phyloP scores from a whole-genome alignment of 306 rosid species.

The Pachyrhizus erosus region DNA sequence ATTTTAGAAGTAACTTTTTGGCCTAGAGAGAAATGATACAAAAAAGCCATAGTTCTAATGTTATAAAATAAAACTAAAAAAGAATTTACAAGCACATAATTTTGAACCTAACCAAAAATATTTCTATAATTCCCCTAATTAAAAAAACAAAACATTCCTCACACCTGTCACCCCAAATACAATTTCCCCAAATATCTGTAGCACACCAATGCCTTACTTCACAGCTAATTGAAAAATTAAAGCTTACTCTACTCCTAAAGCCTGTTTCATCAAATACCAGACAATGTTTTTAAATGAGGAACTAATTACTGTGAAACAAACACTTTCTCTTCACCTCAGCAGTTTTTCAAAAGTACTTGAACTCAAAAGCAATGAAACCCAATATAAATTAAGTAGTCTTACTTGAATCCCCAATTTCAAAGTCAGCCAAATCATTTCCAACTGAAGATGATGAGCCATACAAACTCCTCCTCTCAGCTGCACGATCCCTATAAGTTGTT shows the following conservation, averaged over 20 bases:
- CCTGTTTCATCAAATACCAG: conserved; percentile 32
- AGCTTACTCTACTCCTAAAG: conserved; percentile 21
- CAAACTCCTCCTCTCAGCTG: conserved; percentile 94
- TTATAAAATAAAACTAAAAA: neutral
- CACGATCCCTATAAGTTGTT: conserved; percentile 89
- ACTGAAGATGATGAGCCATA: conserved; percentile 79
- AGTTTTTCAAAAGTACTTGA: conserved; percentile 31
- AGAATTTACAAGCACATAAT: neutral
- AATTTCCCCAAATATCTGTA: neutral
- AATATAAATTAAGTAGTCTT: conserved; percentile 56
- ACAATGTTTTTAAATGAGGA: conserved; percentile 18
- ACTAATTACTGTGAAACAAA: conserved; percentile 29
- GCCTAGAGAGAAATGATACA: neutral
- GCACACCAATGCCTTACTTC: neutral
- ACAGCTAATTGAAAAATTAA: conserved; percentile 30
- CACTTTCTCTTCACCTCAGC: conserved; percentile 22
- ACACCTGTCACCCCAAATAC: conserved; percentile 1
- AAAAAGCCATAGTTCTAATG: neutral
- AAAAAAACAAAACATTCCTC: neutral
- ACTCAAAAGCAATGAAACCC: conserved; percentile 38
- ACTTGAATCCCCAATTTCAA: conserved; percentile 78
- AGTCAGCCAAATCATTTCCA: conserved; percentile 70
- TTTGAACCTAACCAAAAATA: conserved; percentile 15
- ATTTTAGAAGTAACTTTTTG: neutral
- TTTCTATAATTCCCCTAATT: conserved; percentile 5